These are phyloP conservation scores for Vitis hybrid DNA, from an alignment of 177 flowering plant genomes.

Conservation along the genomic window DNA sequence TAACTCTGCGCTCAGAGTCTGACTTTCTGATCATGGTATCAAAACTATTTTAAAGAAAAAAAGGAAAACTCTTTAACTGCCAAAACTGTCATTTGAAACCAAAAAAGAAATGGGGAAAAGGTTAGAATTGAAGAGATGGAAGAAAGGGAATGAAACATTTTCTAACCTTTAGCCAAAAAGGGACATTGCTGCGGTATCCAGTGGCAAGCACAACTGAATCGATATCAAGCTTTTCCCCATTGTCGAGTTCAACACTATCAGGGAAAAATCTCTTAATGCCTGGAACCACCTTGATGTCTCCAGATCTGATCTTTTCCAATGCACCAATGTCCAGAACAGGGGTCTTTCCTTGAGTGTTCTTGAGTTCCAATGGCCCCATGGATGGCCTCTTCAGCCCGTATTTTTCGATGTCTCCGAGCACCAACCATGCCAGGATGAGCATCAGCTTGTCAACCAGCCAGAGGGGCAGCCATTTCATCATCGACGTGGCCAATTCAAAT, in stretches of 20 bases:
- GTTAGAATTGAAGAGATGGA: not conserved
- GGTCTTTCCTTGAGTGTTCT: conserved; percentile 60
- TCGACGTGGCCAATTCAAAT: conserved; percentile 45
- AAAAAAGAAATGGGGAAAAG: not conserved
- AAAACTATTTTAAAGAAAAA: not conserved
- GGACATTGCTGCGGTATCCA: conserved; percentile 80
- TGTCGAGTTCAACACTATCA: conserved; percentile 43
- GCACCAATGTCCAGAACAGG: conserved; percentile 78
- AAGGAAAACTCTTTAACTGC: not conserved
- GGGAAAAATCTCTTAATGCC: conserved; percentile 50
- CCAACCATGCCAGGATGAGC: conserved; percentile 51
- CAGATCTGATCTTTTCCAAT: conserved; percentile 48
- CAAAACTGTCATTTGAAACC: conserved; percentile 5
- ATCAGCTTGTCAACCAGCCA: conserved; percentile 67
- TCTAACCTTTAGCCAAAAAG: conserved; percentile 78
- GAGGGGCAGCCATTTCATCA: conserved; percentile 63
- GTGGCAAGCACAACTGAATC: conserved; percentile 68
- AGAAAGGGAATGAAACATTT: conserved; percentile 14
- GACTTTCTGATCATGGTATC: not conserved
- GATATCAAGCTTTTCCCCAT: conserved; percentile 46
- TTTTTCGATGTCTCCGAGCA: conserved; percentile 48
- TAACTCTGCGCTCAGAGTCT: not conserved
- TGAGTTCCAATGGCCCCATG: conserved; percentile 58
- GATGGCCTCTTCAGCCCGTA: conserved; percentile 57
- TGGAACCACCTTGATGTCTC: conserved; percentile 54